Percentiles rank a stretch among this genome's conserved stretches.
Evolutionary conservation across 2,329 filamentous ascomycete species (phyloP).

Genomic region (Aurifilum marmelostoma): DNA sequence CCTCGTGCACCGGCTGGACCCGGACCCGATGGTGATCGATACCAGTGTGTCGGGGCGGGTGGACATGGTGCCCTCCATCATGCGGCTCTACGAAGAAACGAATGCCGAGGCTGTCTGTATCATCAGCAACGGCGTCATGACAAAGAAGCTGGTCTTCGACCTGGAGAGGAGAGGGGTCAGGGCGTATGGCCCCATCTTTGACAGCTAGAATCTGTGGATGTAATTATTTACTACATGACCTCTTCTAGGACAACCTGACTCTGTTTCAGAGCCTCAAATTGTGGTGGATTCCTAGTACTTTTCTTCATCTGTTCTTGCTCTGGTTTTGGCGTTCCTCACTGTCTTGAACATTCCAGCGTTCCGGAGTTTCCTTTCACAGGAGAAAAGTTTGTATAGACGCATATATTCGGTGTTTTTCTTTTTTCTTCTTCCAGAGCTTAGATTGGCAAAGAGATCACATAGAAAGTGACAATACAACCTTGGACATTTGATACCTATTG

Average conservation of each 20-base stretch:
- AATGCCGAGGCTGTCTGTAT: conserved; percentile 41
- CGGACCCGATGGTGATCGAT: conserved; percentile 40
- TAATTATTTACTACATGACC: not conserved
- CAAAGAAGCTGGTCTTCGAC: conserved; percentile 38
- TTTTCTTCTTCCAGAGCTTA: not conserved
- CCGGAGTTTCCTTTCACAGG: not conserved
- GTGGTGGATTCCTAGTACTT: not conserved
- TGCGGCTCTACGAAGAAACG: conserved; percentile 34
- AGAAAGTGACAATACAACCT: not conserved
- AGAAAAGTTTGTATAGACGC: not conserved
- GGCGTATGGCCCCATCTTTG: conserved; percentile 43
- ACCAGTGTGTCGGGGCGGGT: conserved; percentile 37
- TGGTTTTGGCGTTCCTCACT: not conserved
- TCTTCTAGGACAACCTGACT: not conserved
- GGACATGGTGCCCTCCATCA: conserved; percentile 37
- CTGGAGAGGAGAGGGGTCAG: conserved; percentile 39
- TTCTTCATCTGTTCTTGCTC: not conserved
- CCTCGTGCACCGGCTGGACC: conserved; percentile 35
- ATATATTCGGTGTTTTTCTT: not conserved
- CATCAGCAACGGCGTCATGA: conserved; percentile 40
- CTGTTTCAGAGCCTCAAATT: not conserved
- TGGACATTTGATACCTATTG: too few relatives aligned
- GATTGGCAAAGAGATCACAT: not conserved
- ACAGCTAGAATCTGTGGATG: conserved; percentile 33
- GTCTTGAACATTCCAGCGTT: not conserved